Conservation (phyloP, 805 yeast species). For the Ogataea siamensis region DNA sequence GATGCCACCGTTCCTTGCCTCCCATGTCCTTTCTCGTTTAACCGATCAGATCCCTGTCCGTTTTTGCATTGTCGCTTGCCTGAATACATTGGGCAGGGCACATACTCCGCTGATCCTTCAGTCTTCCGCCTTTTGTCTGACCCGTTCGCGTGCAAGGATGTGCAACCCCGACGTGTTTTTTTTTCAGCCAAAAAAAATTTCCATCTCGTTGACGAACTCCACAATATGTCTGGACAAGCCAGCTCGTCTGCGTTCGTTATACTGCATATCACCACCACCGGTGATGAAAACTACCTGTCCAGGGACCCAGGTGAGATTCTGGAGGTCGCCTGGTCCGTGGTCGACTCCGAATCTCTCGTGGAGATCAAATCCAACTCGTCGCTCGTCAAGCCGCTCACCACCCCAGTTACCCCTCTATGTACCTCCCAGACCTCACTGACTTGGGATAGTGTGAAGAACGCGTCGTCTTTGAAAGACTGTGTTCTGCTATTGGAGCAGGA, state of each 20-base stretch:
- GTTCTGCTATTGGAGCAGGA: constrained; percentile 50
- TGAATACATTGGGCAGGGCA: constrained; percentile 5
- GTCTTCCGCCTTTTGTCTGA: neutral
- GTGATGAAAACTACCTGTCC: constrained; percentile 61
- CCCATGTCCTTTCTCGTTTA: too few species aligned
- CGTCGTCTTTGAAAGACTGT: constrained; percentile 64
- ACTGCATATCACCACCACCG: constrained; percentile 60
- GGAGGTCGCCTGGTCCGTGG: constrained; percentile 64
- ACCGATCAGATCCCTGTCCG: neutral
- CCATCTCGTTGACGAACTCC: constrained; percentile 2
- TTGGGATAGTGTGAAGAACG: constrained; percentile 59
- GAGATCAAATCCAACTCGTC: constrained; percentile 43
- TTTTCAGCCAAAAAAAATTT: constrained; percentile 7
- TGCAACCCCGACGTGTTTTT: neutral
- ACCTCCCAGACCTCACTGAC: constrained; percentile 51
- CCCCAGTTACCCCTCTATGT: constrained; percentile 63
- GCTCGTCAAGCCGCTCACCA: constrained; percentile 58
- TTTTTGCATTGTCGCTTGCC: neutral
- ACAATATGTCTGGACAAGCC: constrained; percentile 6
- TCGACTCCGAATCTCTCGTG: constrained; percentile 52
- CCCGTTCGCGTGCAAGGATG: constrained; percentile 12
- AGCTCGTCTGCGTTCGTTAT: constrained; percentile 45
- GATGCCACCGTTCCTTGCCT: too few species aligned
- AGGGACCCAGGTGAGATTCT: constrained; percentile 68
- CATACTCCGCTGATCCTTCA: constrained; percentile 2